These are phyloP conservation scores for Asterochloris sp. DNA, from an alignment of 139 green algal species.

Conservation along the genomic window DNA sequence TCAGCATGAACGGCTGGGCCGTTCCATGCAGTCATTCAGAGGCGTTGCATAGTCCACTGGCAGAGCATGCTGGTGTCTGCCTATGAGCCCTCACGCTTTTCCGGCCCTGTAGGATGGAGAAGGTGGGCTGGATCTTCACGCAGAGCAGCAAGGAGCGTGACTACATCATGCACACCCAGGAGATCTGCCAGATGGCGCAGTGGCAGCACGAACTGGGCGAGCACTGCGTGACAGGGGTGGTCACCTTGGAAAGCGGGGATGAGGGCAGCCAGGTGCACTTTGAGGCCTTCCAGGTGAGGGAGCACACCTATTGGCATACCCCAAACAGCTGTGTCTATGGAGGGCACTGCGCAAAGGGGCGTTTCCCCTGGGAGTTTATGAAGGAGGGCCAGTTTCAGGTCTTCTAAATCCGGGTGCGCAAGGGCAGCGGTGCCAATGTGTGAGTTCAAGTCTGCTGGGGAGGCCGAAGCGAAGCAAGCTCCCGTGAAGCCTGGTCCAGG, in stretches of 20 bases:
- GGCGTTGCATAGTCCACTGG: neutral
- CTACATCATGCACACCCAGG: slow-evolving; percentile 80
- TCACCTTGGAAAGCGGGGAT: slow-evolving; percentile 56
- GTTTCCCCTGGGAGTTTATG: too few relatives aligned
- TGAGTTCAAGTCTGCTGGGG: too few relatives aligned
- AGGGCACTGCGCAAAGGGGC: too few relatives aligned
- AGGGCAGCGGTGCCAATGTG: too few relatives aligned
- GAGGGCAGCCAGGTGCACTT: slow-evolving; percentile 64
- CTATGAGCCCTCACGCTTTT: neutral
- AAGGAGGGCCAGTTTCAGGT: too few relatives aligned
- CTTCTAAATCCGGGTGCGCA: too few relatives aligned
- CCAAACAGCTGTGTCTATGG: too few relatives aligned
- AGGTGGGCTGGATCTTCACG: slow-evolving; percentile 90
- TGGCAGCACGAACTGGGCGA: slow-evolving; percentile 75
- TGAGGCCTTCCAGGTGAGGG: slow-evolving; percentile 85
- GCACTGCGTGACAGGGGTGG: slow-evolving; percentile 77
- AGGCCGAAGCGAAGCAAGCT: too few relatives aligned
- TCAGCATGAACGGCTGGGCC: too few relatives aligned
- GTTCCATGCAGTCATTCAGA: neutral
- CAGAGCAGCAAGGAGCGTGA: slow-evolving; percentile 75
- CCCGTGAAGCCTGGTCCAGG: too few relatives aligned
- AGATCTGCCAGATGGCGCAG: slow-evolving; percentile 76
- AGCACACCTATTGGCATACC: neutral
- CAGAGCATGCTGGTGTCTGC: neutral
- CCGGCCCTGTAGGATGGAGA: slow-evolving; percentile 37